Base-by-base conservation (phyloP, 2,329 filamentous ascomycete species). In the Ascomycota sp. region DNA sequence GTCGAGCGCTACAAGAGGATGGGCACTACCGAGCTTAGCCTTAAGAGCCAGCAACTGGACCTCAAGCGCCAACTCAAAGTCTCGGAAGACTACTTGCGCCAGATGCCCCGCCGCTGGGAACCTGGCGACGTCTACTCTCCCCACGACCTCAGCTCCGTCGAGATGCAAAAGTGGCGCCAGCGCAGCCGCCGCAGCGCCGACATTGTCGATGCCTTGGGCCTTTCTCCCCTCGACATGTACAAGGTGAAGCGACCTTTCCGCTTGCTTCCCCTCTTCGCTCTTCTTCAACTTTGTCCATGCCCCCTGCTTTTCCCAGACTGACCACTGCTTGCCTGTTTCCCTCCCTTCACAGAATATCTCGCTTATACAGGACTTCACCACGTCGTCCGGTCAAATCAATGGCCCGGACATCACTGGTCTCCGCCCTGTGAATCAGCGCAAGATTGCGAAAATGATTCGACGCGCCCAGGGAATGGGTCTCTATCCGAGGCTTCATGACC, bases 371-470 rank as follows among this genome's bases (percentile, higher is more conserved):
- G 83, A 94, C 50, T 94, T 78, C 51, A 77, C 89, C 45, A 82
- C 79, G 1, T 56, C 74, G 8, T 79, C 81, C 57, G 89, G 86
- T 30, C 71, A 83, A 35, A 94, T 98, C 50, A 78, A 71, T 55
- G 72, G 77, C 48, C 63, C 68, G n/a, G 63, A 52, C 5, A 60
- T 74, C 17, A 95, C 85, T 0, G 82, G 81, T 10, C 60, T 98
- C 36, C 68, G 81, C 33, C 78, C 79, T 3, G 76, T 80, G 39
- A 95, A 95, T 60, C 89, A 98, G 60, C 68, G 89, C 40, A 83
- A 77, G 56, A 72, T 98, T 47, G 79, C 86, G 36, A 94, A 91
- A 61, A 86, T 91, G 31, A 78, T 98, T 43, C 65, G 89, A 39
- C 69, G 89, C 42, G 76, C 80, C 13, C 75, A 95, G 43, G 89